Conservation (phyloP, 805 yeast genomes). For the Lipomyces orientalis region DNA sequence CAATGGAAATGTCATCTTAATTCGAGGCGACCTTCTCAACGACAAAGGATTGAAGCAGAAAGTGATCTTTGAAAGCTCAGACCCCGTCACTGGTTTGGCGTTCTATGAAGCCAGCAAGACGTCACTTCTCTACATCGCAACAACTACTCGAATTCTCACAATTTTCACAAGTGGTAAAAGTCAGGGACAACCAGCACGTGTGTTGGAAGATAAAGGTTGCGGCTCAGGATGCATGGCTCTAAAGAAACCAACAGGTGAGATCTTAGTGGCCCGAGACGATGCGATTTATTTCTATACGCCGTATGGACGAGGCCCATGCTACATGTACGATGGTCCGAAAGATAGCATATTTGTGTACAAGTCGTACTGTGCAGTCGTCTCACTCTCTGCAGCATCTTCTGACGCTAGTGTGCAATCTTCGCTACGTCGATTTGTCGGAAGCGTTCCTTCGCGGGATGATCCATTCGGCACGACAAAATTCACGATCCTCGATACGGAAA, state of each 20-base stretch:
- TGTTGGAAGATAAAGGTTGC: slow-evolving; percentile 58
- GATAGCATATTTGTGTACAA: slow-evolving; percentile 56
- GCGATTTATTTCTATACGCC: slow-evolving; percentile 67
- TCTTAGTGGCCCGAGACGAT: slow-evolving; percentile 70
- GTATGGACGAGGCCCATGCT: slow-evolving; percentile 55
- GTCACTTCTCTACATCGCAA: slow-evolving; percentile 68
- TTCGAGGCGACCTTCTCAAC: slow-evolving; percentile 84
- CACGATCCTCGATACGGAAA: slow-evolving; percentile 68
- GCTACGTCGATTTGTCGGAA: slow-evolving; percentile 37
- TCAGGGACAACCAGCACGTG: slow-evolving; percentile 62
- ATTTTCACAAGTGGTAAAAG: slow-evolving; percentile 80
- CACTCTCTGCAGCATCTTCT: slow-evolving; percentile 51
- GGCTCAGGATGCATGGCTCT: slow-evolving; percentile 52
- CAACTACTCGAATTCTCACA: slow-evolving; percentile 73
- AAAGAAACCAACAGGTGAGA: slow-evolving; percentile 49
- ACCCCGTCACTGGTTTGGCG: slow-evolving; percentile 80
- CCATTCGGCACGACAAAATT: slow-evolving; percentile 57
- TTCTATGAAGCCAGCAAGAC: slow-evolving; percentile 55
- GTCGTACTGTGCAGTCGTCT: slow-evolving; percentile 64
- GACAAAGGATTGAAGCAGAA: slow-evolving; percentile 93
- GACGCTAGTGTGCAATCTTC: slow-evolving; percentile 27
- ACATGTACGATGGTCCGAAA: slow-evolving; percentile 64
- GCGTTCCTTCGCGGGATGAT: slow-evolving; percentile 43
- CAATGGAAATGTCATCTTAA: slow-evolving; percentile 78
- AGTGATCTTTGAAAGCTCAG: slow-evolving; percentile 70